Conservation (phyloP, 495 filamentous ascomycete genomes). For the Penicillium flavigenum region DNA sequence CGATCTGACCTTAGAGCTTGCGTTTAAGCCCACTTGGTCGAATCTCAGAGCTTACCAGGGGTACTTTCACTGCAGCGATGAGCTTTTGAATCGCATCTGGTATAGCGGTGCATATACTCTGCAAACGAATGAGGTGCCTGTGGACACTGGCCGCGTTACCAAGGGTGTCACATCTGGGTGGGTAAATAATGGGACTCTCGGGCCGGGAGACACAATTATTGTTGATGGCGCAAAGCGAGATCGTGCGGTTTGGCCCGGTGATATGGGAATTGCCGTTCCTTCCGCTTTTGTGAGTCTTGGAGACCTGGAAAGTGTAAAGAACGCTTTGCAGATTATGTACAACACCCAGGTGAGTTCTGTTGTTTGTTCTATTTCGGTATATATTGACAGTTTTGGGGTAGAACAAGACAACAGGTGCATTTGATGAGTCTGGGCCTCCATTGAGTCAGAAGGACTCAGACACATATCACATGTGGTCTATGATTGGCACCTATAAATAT, state of each 20-base stretch:
- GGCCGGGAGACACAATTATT: conserved; percentile 52
- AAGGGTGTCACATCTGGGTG: conserved; percentile 51
- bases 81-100: conserved; percentile 62
- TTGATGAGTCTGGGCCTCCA: conserved; percentile 61
- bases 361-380: neutral
- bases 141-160: conserved; percentile 52
- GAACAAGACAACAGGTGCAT: conserved; percentile 39
- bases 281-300: conserved; percentile 58
- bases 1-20: conserved; percentile 49
- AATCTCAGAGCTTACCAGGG: conserved; percentile 62
- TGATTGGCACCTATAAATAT: conserved; percentile 65
- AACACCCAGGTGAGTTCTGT: conserved; percentile 46
- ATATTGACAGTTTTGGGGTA: neutral
- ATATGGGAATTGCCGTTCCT: conserved; percentile 61
- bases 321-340: conserved; percentile 61
- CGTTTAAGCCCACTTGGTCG: conserved; percentile 64
- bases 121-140: conserved; percentile 58
- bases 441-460: conserved; percentile 56
- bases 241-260: conserved; percentile 58
- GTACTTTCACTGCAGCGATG: conserved; percentile 61
- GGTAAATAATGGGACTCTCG: conserved; percentile 56
- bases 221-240: conserved; percentile 62
- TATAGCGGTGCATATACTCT: conserved; percentile 64
- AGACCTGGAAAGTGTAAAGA: conserved; percentile 60
- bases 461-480: conserved; percentile 64